These are phyloP conservation scores for Pseudozyma tsukubaensis DNA, from an alignment of 1,284 basidiomycete genomes.

Conservation along the genomic window DNA sequence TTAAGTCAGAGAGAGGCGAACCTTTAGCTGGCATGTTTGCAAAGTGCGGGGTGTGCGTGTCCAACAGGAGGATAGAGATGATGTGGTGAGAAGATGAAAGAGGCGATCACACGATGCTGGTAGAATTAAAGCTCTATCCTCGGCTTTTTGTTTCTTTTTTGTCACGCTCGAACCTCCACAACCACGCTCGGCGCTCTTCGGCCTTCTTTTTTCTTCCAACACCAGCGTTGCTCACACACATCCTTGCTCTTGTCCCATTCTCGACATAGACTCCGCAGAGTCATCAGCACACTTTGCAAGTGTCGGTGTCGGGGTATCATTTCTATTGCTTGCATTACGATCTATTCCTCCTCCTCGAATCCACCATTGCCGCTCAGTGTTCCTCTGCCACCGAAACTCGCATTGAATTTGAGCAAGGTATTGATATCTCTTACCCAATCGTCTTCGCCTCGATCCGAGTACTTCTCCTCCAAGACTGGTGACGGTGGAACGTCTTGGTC, in stretches of 20 bases:
- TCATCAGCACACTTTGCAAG: too few species aligned
- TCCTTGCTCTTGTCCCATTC: too few species aligned
- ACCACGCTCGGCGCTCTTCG: too few species aligned
- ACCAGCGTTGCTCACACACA: too few species aligned
- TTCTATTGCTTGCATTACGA: not conserved
- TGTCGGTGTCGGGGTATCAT: not conserved
- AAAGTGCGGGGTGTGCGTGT: not conserved
- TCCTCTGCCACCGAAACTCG: slow-evolving; percentile 62
- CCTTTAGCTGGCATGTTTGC: slow-evolving; percentile 36
- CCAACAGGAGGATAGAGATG: not conserved
- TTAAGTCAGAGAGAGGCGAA: not conserved
- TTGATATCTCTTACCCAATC: slow-evolving; percentile 98
- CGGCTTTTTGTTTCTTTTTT: too few species aligned
- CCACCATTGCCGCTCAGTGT: slow-evolving; percentile 54
- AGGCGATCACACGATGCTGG: not conserved
- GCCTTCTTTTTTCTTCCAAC: too few species aligned
- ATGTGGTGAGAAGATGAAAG: not conserved
- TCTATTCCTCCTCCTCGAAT: slow-evolving; percentile 44
- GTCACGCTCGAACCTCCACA: too few species aligned
- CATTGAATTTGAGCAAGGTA: slow-evolving; percentile 68
- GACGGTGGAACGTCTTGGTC: slow-evolving; percentile 1
- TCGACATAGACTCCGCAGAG: too few species aligned
- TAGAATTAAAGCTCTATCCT: slow-evolving; percentile 7
- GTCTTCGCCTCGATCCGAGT: slow-evolving; percentile 77
- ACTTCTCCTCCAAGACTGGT: slow-evolving; percentile 27